A percentile compares a stretch with the other conserved stretches of the same genome.
Evolutionary conservation across 208 protist genomes (phyloP).

Genomic region (Endotrypanum monterogeii): DNA sequence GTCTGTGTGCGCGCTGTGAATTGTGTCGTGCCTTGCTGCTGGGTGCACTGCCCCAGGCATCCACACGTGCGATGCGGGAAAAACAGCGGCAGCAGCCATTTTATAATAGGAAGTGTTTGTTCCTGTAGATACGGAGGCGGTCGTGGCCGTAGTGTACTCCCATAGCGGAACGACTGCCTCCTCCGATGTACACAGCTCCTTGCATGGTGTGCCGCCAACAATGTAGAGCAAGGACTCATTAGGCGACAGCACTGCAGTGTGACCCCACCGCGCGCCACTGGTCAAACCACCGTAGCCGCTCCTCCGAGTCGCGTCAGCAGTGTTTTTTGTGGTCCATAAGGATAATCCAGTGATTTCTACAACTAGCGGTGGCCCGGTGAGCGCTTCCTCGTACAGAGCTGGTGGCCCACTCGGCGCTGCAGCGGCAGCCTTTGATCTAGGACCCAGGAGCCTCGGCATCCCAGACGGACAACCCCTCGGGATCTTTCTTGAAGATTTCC

Average conservation of each 20-base stretch:
- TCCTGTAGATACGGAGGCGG: neutral
- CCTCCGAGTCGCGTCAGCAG: neutral
- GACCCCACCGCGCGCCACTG: constrained; percentile 22
- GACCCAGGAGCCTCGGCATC: constrained; percentile 16
- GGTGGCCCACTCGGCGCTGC: constrained; percentile 13
- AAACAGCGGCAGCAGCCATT: neutral
- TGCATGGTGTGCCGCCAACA: constrained; percentile 14
- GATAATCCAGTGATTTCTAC: constrained; percentile 5
- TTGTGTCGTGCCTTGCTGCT: neutral
- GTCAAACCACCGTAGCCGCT: neutral
- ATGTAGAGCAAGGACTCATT: constrained; percentile 21
- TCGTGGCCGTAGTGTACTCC: constrained; percentile 6
- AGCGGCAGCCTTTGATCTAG: constrained; percentile 5
- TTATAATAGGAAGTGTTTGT: neutral
- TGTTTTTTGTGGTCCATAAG: constrained; percentile 6
- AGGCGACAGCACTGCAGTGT: constrained; percentile 22
- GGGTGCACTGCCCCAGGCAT: neutral
- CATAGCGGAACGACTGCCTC: constrained; percentile 1
- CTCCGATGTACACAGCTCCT: neutral
- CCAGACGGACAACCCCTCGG: too few relatives aligned
- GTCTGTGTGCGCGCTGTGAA: neutral
- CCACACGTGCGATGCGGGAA: constrained; percentile 3
- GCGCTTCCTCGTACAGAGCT: constrained; percentile 25
- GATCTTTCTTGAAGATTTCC: neutral
- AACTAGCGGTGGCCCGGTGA: constrained; percentile 14